Base-by-base conservation (phyloP, 495 filamentous ascomycete genomes). In the Aspergillus wentii region DNA sequence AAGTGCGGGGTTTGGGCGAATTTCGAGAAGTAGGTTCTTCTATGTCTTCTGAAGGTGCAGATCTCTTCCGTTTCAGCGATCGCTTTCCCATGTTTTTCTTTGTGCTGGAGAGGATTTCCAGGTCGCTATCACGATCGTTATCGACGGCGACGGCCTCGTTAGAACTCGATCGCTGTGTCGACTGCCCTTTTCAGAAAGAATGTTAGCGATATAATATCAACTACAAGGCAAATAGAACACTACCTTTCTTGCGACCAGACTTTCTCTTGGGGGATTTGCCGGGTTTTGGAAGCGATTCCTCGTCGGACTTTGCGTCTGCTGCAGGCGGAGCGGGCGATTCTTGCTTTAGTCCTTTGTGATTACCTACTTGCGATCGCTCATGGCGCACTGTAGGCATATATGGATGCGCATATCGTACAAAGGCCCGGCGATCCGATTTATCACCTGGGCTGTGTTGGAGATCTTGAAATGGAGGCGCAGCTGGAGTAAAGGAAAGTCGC, bases 401-500 rank as follows among this genome's bases (percentile, higher is more conserved):
- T 17, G 63, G 61, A 42, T 67, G 54, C 7, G 40, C 38, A 23
- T 68, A 73, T n/a, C 50, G 56, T 14, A 74, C 47, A 17, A 43
- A 66, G 8, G 69, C 58, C 13, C 49, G 54, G 23, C 64, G 60
- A 38, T 48, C 55, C 23, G 21, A 39, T 11, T 48, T 48, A 3
- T 48, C 46, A 8, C 37, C 46, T 18, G 35, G 33, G 35, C 28
- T 17, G 0, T 38, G 17, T 14, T 38, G 29, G 8, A 16, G 36
- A 33, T 40, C 33, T 4, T 37, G 33, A 0, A 45, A 31, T 11
- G 54, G 41, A 3, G 56, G 49, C 19, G 52, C 40, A 16, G 59
- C 26, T 10, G 67, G 49, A 10, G 55, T 56, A 38, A 73, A 74
- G 17, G 64, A 46, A 30, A 74, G 67, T 34, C 67, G 67, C 30